Evolutionary conservation across 345 rosid species (phyloP).

Genomic region (Eucalyptus sp.): DNA sequence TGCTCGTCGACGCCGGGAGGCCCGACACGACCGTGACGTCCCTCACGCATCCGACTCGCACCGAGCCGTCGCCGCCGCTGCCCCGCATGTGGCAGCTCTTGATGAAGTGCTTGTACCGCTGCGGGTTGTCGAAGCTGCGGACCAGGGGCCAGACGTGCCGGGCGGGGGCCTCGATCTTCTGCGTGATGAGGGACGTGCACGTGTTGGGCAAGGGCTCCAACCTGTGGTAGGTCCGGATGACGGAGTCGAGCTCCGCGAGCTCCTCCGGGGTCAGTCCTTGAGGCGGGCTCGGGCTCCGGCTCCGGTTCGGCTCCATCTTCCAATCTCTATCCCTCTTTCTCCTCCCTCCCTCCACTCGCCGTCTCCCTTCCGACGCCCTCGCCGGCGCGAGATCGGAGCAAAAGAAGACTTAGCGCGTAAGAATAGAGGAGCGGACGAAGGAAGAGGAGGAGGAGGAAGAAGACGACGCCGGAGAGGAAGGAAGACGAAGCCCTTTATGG

Average conservation of each 20-base stretch:
- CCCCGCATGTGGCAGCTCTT: constrained; percentile 42
- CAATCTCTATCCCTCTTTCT: neutral
- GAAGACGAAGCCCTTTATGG: neutral
- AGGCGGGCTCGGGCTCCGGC: neutral
- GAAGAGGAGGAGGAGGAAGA: neutral
- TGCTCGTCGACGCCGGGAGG: constrained; percentile 82
- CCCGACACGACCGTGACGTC: constrained; percentile 79
- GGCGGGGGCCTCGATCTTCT: constrained; percentile 61
- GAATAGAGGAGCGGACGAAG: neutral
- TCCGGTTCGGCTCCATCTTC: neutral
- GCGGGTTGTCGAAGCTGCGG: constrained; percentile 56
- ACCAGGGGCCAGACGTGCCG: constrained; percentile 53
- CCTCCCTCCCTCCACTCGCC: neutral
- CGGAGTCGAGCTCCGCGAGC: constrained; percentile 26
- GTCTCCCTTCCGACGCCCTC: neutral
- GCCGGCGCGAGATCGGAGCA: neutral
- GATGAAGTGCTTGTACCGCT: constrained; percentile 78
- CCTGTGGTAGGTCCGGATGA: constrained; percentile 46
- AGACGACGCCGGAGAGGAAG: neutral
- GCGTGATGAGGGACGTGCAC: constrained; percentile 67
- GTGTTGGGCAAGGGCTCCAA: constrained; percentile 37
- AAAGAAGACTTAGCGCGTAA: neutral
- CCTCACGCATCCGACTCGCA: constrained; percentile 64
- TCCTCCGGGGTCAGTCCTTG: constrained; percentile 50
- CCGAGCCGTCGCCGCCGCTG: constrained; percentile 33